Evolutionary conservation across 441 rosid species (phyloP).

Genomic region (Brassica balearica): DNA sequence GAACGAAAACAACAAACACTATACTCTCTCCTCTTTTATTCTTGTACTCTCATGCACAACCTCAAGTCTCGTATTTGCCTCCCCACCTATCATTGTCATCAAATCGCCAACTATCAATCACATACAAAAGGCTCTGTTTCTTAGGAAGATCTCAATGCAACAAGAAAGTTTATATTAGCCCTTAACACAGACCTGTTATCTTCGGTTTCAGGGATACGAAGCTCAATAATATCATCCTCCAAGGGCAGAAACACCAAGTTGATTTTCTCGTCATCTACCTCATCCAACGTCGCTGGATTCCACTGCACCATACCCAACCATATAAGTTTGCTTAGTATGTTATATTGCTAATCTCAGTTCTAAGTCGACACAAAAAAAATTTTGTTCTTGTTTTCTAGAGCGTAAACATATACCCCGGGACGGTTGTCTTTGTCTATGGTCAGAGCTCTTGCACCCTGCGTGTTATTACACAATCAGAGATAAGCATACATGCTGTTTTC

Average conservation of each 20-base stretch:
- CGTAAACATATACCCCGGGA: constrained; percentile 65
- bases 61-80: constrained; percentile 73
- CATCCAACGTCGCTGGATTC: constrained; percentile 68
- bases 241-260: constrained; percentile 68
- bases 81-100: constrained; percentile 65
- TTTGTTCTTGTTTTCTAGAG: not conserved
- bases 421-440: constrained; percentile 90
- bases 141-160: not conserved
- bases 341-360: constrained; percentile 6
- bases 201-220: constrained; percentile 70
- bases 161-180: not conserved
- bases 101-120: constrained; percentile 5
- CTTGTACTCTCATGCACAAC: constrained; percentile 44
- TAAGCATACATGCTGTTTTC: constrained; percentile 1
- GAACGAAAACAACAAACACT: too few species aligned
- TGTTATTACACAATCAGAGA: constrained; percentile 4
- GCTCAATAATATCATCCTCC: constrained; percentile 64
- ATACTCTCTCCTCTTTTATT: constrained; percentile 8
- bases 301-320: constrained; percentile 56
- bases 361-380: not conserved
- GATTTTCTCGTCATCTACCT: constrained; percentile 63
- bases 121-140: not conserved
- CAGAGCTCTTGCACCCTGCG: constrained; percentile 85
- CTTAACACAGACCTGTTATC: constrained; percentile 56
- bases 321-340: constrained; percentile 1